Evolutionary conservation across 1,284 basidiomycete species (phyloP).

Genomic region (Athelia sp.): DNA sequence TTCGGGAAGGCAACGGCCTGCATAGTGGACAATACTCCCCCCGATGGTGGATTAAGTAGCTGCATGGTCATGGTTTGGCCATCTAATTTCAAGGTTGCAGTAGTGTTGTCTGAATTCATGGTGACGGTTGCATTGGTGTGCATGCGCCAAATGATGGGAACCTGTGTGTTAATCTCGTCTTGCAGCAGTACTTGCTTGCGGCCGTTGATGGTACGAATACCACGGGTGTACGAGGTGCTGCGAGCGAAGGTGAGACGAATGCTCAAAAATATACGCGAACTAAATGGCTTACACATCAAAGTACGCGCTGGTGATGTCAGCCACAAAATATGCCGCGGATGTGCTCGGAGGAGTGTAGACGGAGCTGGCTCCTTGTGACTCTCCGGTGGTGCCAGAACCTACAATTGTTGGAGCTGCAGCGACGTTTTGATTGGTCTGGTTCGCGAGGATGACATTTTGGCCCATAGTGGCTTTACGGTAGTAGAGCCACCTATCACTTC

Average conservation of each 20-base stretch:
- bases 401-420: conserved; percentile 59
- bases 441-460: conserved; percentile 91
- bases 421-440: conserved; percentile 79
- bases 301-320: conserved; percentile 82
- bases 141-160: conserved; percentile 82
- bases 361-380: conserved; percentile 77
- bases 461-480: conserved; percentile 97
- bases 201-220: conserved; percentile 82
- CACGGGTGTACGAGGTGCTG: conserved; percentile 73
- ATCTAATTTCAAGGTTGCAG: background rate
- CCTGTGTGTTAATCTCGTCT: conserved; percentile 71
- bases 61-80: conserved; percentile 46
- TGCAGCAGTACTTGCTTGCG: conserved; percentile 90
- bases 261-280: conserved; percentile 8
- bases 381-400: conserved; percentile 53
- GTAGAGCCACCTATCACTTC: conserved; percentile 77
- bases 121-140: conserved; percentile 84
- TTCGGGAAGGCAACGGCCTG: conserved; percentile 40
- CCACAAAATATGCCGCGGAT: conserved; percentile 83
- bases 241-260: conserved; percentile 5
- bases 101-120: conserved; percentile 18
- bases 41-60: conserved; percentile 44
- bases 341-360: conserved; percentile 53
- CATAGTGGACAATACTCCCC: conserved; percentile 38
- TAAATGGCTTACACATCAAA: conserved; percentile 52